Evolutionary conservation across 306 rosid species (phyloP), one percentile per base, ranked within the genome.

Genomic region (Leucaena leucocephala): DNA sequence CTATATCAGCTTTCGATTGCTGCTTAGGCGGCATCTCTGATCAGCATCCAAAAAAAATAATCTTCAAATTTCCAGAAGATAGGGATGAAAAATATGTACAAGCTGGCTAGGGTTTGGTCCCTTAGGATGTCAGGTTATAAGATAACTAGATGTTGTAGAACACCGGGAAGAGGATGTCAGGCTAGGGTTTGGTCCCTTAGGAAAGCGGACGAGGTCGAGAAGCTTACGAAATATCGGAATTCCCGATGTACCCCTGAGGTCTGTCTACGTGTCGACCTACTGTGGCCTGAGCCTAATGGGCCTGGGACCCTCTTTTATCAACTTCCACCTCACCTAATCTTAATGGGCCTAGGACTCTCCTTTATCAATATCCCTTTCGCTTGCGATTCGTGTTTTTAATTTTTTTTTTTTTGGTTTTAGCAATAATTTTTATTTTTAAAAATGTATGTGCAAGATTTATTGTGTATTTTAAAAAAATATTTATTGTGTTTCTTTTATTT

Each of bases 1-100:
- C 92, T 78, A 84, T 0, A 43, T 90, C 95, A 69, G 85, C 72
- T 72, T 88, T 90, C 8, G 89, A 73, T 78, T 80, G 89, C 85
- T 85, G 91, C 84, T 88, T 90, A 46, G 92, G 95, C 75, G 92
- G 95, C 95, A 90, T 90, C 76, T 71, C 84, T 77, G 34, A 44
- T 59, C 65, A 15, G 83, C 80, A 69, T 44, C n/a, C 12, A 75
- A 71, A 9, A 36, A 9, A 19, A 11, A 19, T 2, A 40, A 22
- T 8, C 3, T 74, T 74, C 14, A 8, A 39, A n/a, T 57, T 55
- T 0, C 4, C 39, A 17, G 62, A 35, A 35, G n/a, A 36, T 2
- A 0, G 5, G 48, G 7, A 3, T n/a, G 40, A 50, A 2, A 8
- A n/a, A 16, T 22, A 50, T 3, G 38, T n/a, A 73, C 77, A 55